Conservation (phyloP, 257 asterid species). For the Paulownia fortunei region DNA sequence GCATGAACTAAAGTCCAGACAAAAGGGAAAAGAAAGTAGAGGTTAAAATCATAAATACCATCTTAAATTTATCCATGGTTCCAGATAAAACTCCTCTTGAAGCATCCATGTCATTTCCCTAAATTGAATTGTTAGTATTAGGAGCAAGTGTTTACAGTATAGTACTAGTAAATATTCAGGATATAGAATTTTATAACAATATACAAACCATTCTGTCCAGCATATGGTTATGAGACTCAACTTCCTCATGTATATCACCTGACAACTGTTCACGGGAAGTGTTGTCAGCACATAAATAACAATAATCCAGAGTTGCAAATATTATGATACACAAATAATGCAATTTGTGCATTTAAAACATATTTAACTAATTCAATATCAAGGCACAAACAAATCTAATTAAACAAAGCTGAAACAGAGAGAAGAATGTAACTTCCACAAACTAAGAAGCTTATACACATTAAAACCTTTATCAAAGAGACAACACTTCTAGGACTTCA, state of each 20-base stretch:
- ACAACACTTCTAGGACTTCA: background rate
- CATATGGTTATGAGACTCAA: constrained; percentile 64
- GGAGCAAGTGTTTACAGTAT: background rate
- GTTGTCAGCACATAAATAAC: constrained; percentile 1
- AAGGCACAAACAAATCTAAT: background rate
- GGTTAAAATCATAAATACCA: constrained; percentile 43
- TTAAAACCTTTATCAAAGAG: background rate
- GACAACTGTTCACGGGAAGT: constrained; percentile 48
- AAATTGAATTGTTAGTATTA: constrained; percentile 12
- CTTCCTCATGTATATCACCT: constrained; percentile 77
- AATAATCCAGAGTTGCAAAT: background rate
- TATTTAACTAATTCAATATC: background rate
- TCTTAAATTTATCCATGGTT: constrained; percentile 83
- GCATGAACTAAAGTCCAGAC: background rate
- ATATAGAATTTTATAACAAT: constrained; percentile 5
- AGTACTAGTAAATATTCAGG: background rate
- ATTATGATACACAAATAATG: background rate
- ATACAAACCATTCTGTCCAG: constrained; percentile 68
- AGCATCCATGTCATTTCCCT: constrained; percentile 83
- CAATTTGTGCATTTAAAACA: background rate
- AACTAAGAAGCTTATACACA: too few relatives aligned
- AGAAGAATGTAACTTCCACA: too few relatives aligned
- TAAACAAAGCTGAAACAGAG: background rate
- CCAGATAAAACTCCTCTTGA: constrained; percentile 77
- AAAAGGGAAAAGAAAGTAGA: background rate